Percentiles rank a stretch among this genome's conserved stretches.
Conservation (phyloP, 371 early-diverging fungal species). For the Mortierella sp. region DNA sequence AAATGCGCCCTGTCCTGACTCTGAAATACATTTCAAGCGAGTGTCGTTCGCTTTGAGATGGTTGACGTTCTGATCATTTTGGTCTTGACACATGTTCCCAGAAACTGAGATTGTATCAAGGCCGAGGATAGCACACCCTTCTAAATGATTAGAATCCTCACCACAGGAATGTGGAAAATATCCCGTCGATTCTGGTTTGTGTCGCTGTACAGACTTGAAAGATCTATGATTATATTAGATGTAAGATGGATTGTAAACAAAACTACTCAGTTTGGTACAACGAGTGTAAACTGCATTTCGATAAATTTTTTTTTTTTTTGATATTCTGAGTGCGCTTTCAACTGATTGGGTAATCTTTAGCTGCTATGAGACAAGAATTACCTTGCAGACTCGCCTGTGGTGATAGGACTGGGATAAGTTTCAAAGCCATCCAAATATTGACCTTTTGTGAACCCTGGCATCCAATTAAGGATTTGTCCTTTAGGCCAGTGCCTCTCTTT, state of each 20-base stretch:
- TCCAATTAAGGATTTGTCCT: slow-evolving; percentile 30
- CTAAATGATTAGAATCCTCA: not conserved
- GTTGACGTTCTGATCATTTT: not conserved
- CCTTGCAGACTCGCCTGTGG: slow-evolving; percentile 5
- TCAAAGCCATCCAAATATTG: slow-evolving; percentile 12
- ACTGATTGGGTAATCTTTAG: not conserved
- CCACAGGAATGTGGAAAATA: not conserved
- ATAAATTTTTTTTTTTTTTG: too few relatives aligned
- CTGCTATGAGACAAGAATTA: slow-evolving; percentile 7
- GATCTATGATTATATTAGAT: not conserved
- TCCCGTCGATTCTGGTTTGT: slow-evolving; percentile 10
- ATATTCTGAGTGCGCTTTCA: too few relatives aligned
- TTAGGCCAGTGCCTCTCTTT: slow-evolving; percentile 33
- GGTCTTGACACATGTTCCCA: slow-evolving; percentile 1
- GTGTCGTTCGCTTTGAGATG: slow-evolving; percentile 17
- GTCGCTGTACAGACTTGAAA: slow-evolving; percentile 9
- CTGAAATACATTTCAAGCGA: slow-evolving; percentile 1
- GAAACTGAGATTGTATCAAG: slow-evolving; percentile 16
- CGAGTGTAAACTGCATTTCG: not conserved
- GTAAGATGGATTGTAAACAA: not conserved
- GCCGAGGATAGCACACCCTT: slow-evolving; percentile 7
- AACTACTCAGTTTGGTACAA: not conserved
- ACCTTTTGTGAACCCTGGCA: slow-evolving; percentile 18
- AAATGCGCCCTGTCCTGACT: not conserved
- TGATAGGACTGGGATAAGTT: slow-evolving; percentile 10